Base-by-base conservation (phyloP, 139 green algal genomes). In the Chlamydomonas applanata region DNA sequence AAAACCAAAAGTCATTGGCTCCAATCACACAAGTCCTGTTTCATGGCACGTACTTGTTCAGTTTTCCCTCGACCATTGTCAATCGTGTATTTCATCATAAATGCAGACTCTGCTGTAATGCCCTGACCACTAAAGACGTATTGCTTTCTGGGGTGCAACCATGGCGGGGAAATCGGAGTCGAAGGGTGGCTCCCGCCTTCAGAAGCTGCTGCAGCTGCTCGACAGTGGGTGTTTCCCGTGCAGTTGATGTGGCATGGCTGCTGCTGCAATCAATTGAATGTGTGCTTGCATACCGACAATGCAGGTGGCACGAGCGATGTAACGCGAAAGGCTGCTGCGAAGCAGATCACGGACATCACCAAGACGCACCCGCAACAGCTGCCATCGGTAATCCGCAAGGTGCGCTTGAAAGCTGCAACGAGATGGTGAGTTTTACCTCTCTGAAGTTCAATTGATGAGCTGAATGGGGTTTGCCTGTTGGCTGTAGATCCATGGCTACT, bases 271-370 rank as follows among this genome's bases (percentile, higher is more conserved):
- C n/a, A n/a, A n/a, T n/a, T n/a, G n/a, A n/a, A n/a, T n/a, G 17
- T 29, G 17, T 34, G 20, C 59, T 56, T 13, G 25, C 25, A 9
- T 20, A 32, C 3, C 53, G 14, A 0, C n/a, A 9, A 7, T 64
- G 61, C 90, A 97, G 93, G 76, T 74, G 92, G 93, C 17, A 83
- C 74, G 16, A 91, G 79, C 20, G 72, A 88, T 0, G 84, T 78
- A 3, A 95, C 88, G 0, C 75, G 94, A 3, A 87, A 91, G 45
- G 90, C 90, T 24, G 94, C 94, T 16, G 89, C 84, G 4, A 67
- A 87, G 24, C 92, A 98, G 72, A 89, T 98, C n/a, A 82, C 81
- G 3, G 88, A 90, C 40, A 89, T 97, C 20, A 89, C 88, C 1
- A 69, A 78, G 2, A 52, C 77, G 0, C 91, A 97, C 77, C 91